Evolutionary conservation across 192 early-diverging fungal species (phyloP), one percentile per base, ranked within the genome.

Genomic region (Globomyces pollinis-pini): DNA sequence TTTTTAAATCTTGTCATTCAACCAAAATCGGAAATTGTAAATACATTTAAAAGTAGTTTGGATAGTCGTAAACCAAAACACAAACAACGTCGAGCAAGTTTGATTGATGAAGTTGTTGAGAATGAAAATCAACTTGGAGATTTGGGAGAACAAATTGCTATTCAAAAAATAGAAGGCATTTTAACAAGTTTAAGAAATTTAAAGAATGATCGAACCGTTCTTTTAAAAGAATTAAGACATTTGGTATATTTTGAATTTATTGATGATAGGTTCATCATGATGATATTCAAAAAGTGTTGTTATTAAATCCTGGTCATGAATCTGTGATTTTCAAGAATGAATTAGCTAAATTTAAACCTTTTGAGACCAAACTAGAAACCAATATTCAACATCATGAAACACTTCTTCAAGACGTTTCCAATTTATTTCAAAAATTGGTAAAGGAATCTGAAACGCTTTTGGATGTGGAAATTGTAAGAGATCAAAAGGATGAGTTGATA

Each of bases 281-380:
- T 70, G 93, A 98, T 58, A 96, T 96, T 39, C 88, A 86, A 20
- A 79, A 80, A 18, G 50, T 89, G 8, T 60, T 94, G 42, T 75
- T 91, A 18, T 51, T 90, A 5, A 89, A 94, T 74, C 86, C 90
- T 57, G 86, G 88, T 55, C 80, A 89, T 34, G 93, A 96, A 68
- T 73, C 69, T 7, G 85, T 92, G 51, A 68, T 98, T 21, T 96
- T 98, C 81, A 79, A 86, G 6, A 77, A 82, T 47, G 93, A 98
- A 70, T 74, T 98, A 36, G 86, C 86, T 62, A 98, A 98, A 68
- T 98, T 87, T 65, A 78, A 88, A 26, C 85, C 83, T 16, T 75
- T 89, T 57, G 80, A 86, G 42, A 79, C 86, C 44, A 75, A 87
- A n/a, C 71, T 98, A 23, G 73, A 77, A 8, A 66, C 83, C 1